Evolutionary conservation across 2,329 filamentous ascomycete genomes (phyloP), one percentile per base, ranked within the genome.

Genomic region (Sporothrix brunneoviolacea): DNA sequence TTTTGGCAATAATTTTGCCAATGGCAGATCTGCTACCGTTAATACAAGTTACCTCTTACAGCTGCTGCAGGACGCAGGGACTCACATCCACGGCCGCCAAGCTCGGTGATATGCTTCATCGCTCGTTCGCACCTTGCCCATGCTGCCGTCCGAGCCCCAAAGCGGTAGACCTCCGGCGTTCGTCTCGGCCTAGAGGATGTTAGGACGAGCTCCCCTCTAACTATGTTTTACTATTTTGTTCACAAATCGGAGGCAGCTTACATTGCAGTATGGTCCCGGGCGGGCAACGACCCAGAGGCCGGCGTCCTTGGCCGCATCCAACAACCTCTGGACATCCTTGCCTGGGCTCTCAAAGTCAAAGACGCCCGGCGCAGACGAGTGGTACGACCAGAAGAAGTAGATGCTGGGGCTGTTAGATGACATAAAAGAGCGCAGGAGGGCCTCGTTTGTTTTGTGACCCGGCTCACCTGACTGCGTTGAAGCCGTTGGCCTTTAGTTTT

Each of bases 401-500:
- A 74, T 62, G 52, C 68, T 64, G 45, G 59, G 12, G n/a, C 10
- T 15, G 36, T 21, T 12, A 45, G 19, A n/a, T n/a, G n/a, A n/a
- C n/a, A n/a, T n/a, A n/a, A n/a, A n/a, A n/a, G n/a, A n/a, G n/a
- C n/a, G n/a, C n/a, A n/a, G n/a, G n/a, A n/a, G n/a, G n/a, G n/a
- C n/a, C n/a, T n/a, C n/a, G n/a, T n/a, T n/a, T n/a, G n/a, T n/a
- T n/a, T n/a, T n/a, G n/a, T n/a, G n/a, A n/a, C n/a, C n/a, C n/a
- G n/a, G n/a, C n/a, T n/a, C n/a, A 61, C 54, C 51, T 62, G 55
- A 91, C 84, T 39, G 80, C 77, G 59, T 86, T 91, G 68, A 89
- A 91, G 0, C 88, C 88, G 2, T 90, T 68, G 0, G 86, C 83
- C 65, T 86, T 90, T 64, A 91, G 80, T 67, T 94, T 94, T 60